phyloP scores from a whole-genome alignment of 208 protist species.

The Acanthamoeba sp. region DNA sequence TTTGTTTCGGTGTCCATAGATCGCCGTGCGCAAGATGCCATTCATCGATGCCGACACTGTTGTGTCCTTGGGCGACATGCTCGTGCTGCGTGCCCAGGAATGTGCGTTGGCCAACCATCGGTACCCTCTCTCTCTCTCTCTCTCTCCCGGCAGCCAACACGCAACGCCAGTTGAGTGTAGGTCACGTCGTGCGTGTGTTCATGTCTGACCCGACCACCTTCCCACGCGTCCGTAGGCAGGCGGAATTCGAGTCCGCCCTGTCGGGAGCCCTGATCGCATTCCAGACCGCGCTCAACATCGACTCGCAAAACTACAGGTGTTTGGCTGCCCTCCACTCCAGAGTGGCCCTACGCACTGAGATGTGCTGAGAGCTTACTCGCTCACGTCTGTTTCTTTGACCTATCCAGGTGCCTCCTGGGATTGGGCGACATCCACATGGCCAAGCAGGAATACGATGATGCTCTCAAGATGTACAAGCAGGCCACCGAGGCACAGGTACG shows the following conservation, averaged over 20 bases:
- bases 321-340: not conserved
- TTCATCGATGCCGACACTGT: not conserved
- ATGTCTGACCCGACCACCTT: not conserved
- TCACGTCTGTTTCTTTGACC: no score
- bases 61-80: not conserved
- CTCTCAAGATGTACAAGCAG: not conserved
- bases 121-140: not conserved
- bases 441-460: not conserved
- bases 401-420: not conserved
- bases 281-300: conserved; percentile 33
- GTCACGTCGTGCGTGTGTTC: no score
- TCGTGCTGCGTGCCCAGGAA: not conserved
- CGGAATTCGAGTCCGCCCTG: not conserved
- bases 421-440: not conserved
- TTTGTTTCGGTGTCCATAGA: not conserved
- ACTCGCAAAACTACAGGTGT: not conserved
- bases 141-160: not conserved
- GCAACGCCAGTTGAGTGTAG: no score
- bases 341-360: not conserved
- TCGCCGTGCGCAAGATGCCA: conserved; percentile 11
- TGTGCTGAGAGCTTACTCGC: no score
- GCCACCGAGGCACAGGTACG: not conserved
- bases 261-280: conserved; percentile 29
- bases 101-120: not conserved
- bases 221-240: not conserved